These are phyloP conservation scores for Escallonia rubra DNA, from an alignment of 129 eudicot genomes.

Conservation along the genomic window DNA sequence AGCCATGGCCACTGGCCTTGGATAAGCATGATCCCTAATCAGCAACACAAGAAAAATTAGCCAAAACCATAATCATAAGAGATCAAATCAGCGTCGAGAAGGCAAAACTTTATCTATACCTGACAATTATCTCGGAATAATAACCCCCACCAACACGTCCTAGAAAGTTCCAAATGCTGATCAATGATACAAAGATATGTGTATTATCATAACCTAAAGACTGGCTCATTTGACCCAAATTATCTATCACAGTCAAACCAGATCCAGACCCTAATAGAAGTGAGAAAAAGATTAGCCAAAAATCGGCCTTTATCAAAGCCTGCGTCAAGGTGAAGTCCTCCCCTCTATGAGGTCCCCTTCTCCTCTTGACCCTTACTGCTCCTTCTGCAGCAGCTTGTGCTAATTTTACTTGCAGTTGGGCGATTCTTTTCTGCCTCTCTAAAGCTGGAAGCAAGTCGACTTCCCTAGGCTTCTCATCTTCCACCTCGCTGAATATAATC, in stretches of 20 bases:
- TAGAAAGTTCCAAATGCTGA: slow-evolving; percentile 95
- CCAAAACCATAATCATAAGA: neutral
- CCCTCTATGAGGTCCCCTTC: slow-evolving; percentile 91
- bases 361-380: slow-evolving; percentile 83
- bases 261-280: slow-evolving; percentile 92
- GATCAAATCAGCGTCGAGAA: neutral
- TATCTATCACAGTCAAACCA: slow-evolving; percentile 92
- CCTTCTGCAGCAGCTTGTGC: slow-evolving; percentile 99
- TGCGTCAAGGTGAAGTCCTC: slow-evolving; percentile 89
- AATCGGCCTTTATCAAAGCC: slow-evolving; percentile 90
- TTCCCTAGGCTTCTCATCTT: slow-evolving; percentile 81
- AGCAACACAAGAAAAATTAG: neutral
- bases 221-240: slow-evolving; percentile 95
- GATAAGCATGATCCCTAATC: slow-evolving; percentile 82
- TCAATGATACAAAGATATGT: slow-evolving; percentile 92
- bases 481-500: slow-evolving; percentile 86
- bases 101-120: slow-evolving; percentile 28
- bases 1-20: slow-evolving; percentile 85
- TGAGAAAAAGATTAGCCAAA: slow-evolving; percentile 88
- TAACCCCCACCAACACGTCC: slow-evolving; percentile 99
- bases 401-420: slow-evolving; percentile 61
- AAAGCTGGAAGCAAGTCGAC: slow-evolving; percentile 69
- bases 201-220: slow-evolving; percentile 83
- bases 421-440: slow-evolving; percentile 77
- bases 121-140: slow-evolving; percentile 80